Base-by-base conservation (phyloP, 352 stramenopile genomes). In the Phytophthora crassamura region DNA sequence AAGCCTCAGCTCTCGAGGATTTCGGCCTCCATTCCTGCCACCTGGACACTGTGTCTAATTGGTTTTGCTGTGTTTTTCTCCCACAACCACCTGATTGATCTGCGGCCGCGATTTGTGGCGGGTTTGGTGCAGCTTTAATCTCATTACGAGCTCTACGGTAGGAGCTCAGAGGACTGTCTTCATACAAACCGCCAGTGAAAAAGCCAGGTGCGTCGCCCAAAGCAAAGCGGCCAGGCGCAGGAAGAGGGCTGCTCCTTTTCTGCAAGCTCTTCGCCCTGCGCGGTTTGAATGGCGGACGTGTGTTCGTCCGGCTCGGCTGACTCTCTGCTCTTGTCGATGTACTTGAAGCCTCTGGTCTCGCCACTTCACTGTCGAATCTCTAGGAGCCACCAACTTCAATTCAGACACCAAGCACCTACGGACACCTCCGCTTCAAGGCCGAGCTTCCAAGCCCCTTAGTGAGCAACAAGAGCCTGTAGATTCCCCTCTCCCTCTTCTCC, bases 351-450 rank as follows among this genome's bases (percentile, higher is more conserved):
- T 60, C 42, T 12, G 39, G 40, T 16, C 16, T 39, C 32, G 43
- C 47, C 52, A 59, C 68, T 68, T 72, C 64, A 77, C 54, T 78
- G 46, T 67, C 33, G 51, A 78, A 75, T 78, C 75, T 51, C 59
- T 66, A 75, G 60, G 74, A 89, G 75, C 80, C 80, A 87, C 78
- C 75, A 92, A 90, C 83, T 92, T 92, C 83, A 92, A 92, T 69
- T 58, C 34, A 71, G 43, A n/a, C 52, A 41, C 40, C 39, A 45
- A 38, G 22, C 8, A 16, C 28, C 12, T 25, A 2, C 46, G 12
- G 22, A 47, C 41, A 3, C 11, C 11, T 16, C 39, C 38, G 33
- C 39, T 50, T 59, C 58, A 63, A 64, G 56, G 20, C 30, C 40
- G 18, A 48, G 45, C 56, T 48, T 16, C 30, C 30, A 36, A 46